Base-by-base conservation (phyloP, 2,329 filamentous ascomycete genomes). In the Pseudogymnoascus sp. region DNA sequence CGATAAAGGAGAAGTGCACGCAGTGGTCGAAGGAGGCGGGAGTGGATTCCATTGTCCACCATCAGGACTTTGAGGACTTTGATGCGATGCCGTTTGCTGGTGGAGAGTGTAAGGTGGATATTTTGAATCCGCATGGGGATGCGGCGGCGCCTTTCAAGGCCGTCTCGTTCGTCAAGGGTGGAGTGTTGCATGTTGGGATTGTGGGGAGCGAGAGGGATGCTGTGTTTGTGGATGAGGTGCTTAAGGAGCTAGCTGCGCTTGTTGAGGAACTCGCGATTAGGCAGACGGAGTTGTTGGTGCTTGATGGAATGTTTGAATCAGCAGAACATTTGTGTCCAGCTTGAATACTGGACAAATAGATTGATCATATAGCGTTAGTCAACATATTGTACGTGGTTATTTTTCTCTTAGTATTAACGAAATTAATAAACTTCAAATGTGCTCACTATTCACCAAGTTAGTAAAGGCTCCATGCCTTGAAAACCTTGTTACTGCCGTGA, bases 1-100 rank as follows among this genome's bases (percentile, higher is more conserved):
- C 71, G 29, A 75, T 78, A 7, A 66, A 73, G 4, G 67, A 71
- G 31, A 51, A 70, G 6, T 77, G 76, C 63, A 74, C 74, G 1
- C 51, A 73, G 16, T 77, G 75, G 76, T 65, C 69, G 8, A 62
- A 65, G n/a, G 65, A 67, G 12, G 69, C 67, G 11, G 29, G 62
- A 18, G 70, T 69, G 23, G 72, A 72, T 66, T 73, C 71, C 8
- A 66, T 75, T 4, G 71, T 77, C n/a, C 74, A 75, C 61, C 71
- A 77, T 64, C 76, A 77, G 64, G 73, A 77, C 51, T 70, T 72
- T 65, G 72, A 75, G 11, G 75, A 78, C 66, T 75, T 77, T 8
- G 78, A 81, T 51, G 71, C 69, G 4, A 73, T 81, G 73, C 73
- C 4, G 78, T 70, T 81, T 68, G 77, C 68, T 0, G 71, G 68